Evolutionary conservation across 2,329 filamentous ascomycete species (phyloP).

Genomic region (Tolypocladium paradoxum): DNA sequence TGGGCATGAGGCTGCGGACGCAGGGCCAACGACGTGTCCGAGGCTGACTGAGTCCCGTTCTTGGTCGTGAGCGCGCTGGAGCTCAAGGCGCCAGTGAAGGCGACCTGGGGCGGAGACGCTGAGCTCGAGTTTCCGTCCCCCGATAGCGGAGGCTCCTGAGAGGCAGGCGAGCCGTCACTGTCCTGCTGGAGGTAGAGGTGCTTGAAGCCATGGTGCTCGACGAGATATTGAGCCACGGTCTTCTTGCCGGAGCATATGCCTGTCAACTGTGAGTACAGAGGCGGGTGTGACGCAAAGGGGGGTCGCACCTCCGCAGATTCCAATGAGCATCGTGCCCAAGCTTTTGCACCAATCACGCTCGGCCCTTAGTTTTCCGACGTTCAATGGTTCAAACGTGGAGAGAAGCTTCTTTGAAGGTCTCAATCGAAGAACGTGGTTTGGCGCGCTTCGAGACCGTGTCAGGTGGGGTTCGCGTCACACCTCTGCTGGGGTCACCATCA

Average conservation of each 20-base stretch:
- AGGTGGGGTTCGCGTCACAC: not conserved
- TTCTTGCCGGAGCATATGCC: conserved; percentile 91
- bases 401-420: not conserved
- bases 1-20: conserved; percentile 7
- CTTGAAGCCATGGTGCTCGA: conserved; percentile 73
- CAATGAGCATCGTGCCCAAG: conserved; percentile 55
- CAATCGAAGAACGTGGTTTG: not conserved
- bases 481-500: not conserved
- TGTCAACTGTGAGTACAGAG: conserved; percentile 20
- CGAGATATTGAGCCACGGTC: conserved; percentile 78
- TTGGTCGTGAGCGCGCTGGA: conserved; percentile 16
- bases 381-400: not conserved
- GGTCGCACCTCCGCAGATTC: conserved; percentile 58
- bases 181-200: conserved; percentile 47
- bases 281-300: not conserved
- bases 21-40: conserved; percentile 15
- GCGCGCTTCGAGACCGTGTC: not conserved
- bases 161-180: not conserved
- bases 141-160: not conserved
- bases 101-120: conserved; percentile 5
- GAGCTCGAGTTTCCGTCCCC: conserved; percentile 4
- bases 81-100: conserved; percentile 12
- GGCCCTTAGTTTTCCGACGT: not conserved
- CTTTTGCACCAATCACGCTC: not conserved
- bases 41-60: conserved; percentile 12